Conservation (phyloP, 2,329 filamentous ascomycete species). For the Cladosporium sp. region DNA sequence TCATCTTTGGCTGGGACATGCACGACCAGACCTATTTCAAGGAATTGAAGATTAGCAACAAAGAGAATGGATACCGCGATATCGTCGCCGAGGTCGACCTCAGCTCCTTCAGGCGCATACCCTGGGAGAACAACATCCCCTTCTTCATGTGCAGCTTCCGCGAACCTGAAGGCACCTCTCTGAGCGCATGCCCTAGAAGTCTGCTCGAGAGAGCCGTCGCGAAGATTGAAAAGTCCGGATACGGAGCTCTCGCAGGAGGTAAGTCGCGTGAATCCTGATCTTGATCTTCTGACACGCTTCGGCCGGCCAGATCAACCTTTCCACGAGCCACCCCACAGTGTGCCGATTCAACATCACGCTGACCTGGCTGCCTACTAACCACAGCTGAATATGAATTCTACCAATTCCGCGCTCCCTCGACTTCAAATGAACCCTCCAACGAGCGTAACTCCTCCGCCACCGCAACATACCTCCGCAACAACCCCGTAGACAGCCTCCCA, state of each 20-base stretch:
- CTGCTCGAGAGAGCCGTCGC: conserved; percentile 64
- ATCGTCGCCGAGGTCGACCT: conserved; percentile 78
- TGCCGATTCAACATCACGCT: conserved; percentile 16
- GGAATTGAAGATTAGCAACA: conserved; percentile 83
- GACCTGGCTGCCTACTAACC: conserved; percentile 14
- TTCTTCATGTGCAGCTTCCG: conserved; percentile 81
- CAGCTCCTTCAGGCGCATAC: conserved; percentile 72
- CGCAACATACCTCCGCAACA: conserved; percentile 67
- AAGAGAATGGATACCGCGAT: conserved; percentile 84
- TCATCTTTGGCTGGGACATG: conserved; percentile 97
- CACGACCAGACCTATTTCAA: conserved; percentile 85
- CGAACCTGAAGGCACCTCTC: conserved; percentile 67
- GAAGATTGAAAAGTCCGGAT: conserved; percentile 64
- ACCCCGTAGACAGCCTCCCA: conserved; percentile 68
- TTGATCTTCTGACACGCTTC: neutral
- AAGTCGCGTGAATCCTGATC: conserved; percentile 28
- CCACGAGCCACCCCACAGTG: conserved; percentile 1
- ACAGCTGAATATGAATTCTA: conserved; percentile 93
- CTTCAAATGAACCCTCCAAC: conserved; percentile 34
- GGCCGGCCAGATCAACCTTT: neutral
- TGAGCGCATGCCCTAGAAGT: conserved; percentile 75
- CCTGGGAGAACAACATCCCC: conserved; percentile 82
- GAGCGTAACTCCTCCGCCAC: conserved; percentile 63
- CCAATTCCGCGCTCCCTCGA: conserved; percentile 68
- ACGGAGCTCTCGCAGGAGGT: conserved; percentile 87